Evolutionary conservation across 1,284 basidiomycete genomes (phyloP).

Genomic region (Pseudozyma thailandica): DNA sequence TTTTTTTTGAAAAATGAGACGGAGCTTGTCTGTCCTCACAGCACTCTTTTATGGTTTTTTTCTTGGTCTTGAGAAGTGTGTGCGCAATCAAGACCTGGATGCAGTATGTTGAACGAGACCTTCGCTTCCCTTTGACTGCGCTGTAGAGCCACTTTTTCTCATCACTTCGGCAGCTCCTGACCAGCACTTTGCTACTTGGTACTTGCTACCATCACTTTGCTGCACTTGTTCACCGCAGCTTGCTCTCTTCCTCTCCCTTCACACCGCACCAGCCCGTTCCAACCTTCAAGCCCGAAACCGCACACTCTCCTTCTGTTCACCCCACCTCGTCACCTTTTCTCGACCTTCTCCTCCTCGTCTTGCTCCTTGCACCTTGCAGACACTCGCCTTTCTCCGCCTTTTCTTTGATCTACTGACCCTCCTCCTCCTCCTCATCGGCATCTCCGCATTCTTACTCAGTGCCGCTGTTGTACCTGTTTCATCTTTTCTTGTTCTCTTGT

Average conservation of each 20-base stretch:
- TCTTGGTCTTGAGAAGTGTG: too few species aligned
- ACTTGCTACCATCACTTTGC: conserved; percentile 3
- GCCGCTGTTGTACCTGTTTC: conserved; percentile 26
- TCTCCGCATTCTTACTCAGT: conserved; percentile 9
- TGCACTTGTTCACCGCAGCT: conserved; percentile 15
- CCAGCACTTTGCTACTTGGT: neutral
- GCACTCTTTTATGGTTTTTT: too few species aligned
- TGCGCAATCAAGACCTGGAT: neutral
- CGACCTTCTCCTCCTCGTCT: conserved; percentile 14
- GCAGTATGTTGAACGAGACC: neutral
- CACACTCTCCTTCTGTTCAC: neutral
- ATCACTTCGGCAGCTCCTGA: conserved; percentile 2
- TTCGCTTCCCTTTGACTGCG: neutral
- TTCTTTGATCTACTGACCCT: conserved; percentile 8
- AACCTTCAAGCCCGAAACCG: conserved; percentile 29
- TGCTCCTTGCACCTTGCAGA: conserved; percentile 17
- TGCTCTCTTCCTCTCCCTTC: neutral
- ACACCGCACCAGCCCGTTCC: conserved; percentile 8
- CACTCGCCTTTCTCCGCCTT: conserved; percentile 1
- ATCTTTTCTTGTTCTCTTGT: conserved; percentile 10
- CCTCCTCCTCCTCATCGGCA: conserved; percentile 15
- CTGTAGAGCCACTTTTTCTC: conserved; percentile 1
- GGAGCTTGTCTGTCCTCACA: too few species aligned
- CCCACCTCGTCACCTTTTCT: conserved; percentile 1
- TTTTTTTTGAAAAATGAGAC: too few species aligned